Percentiles rank a stretch among this genome's conserved stretches.
phyloP scores from a whole-genome alignment of 164 flowering plant genomes.

The Hamamelis virginiana region DNA sequence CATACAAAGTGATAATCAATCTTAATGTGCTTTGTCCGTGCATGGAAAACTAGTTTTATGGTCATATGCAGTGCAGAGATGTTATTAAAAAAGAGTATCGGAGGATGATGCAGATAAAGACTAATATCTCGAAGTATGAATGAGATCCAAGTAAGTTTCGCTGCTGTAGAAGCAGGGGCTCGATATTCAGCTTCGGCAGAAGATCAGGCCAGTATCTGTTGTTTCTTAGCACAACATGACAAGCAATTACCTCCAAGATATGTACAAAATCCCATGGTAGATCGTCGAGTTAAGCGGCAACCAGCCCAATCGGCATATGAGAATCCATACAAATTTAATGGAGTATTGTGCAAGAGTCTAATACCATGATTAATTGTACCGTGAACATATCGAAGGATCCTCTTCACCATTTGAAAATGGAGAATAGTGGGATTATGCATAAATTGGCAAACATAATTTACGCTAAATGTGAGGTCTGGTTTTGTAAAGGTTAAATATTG shows the following conservation, averaged over 20 bases:
- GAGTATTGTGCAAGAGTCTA: neutral
- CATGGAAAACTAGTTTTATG: constrained; percentile 21
- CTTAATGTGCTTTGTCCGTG: constrained; percentile 25
- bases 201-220: constrained; percentile 14
- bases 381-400: constrained; percentile 9
- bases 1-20: constrained; percentile 20
- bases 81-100: constrained; percentile 20
- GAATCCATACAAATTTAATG: neutral
- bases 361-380: constrained; percentile 5
- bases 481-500: constrained; percentile 1
- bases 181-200: constrained; percentile 19
- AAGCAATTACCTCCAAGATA: constrained; percentile 6
- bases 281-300: neutral
- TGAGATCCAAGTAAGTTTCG: constrained; percentile 22
- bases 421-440: neutral
- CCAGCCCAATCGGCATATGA: constrained; percentile 6
- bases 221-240: constrained; percentile 28
- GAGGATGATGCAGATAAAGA: neutral
- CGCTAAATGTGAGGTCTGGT: neutral
- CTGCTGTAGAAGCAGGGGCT: neutral
- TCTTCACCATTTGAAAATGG: constrained; percentile 17
- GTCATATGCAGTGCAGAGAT: constrained; percentile 16
- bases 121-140: constrained; percentile 12
- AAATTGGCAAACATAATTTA: neutral
- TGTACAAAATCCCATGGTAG: neutral